Base-by-base conservation (phyloP, 1,139 yeast genomes). In the Torulaspora pretoriensis region DNA sequence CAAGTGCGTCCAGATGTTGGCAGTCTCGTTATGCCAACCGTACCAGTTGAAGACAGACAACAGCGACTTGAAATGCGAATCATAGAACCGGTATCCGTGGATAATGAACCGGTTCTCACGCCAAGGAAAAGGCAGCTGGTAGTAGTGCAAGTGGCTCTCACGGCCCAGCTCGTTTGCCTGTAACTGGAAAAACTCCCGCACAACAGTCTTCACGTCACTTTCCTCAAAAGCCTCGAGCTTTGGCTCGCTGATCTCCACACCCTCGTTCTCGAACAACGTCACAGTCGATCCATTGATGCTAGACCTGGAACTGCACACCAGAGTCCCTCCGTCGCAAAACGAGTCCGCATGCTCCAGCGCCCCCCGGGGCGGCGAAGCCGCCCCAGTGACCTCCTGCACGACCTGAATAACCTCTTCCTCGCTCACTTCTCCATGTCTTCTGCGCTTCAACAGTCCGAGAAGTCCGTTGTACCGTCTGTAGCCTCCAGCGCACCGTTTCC, bases 1-100 rank as follows among this genome's bases (percentile, higher is more conserved):
- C 27, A 88, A 60, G 68, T 92, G 98, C 0, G 96, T 77, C 98
- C 98, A 92, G 47, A 92, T 89, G 67, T 92, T 92, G 65, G 87
- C 77, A 1, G 96, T 77, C 64, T 92, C 98, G 62, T 92, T 92
- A 67, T 92, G 97, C 68, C 84, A 61, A 52, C 77, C 65, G 45
- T 62, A 62, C 59, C 57, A 56, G 45, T 62, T 57, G 32, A 57
- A 27, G 2, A 62, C 48, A 5, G 66, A 61, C 26, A 61, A 45
- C 44, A 61, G 30, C 59, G 94, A 85, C 47, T 75, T 73, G 3
- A 60, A 44, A 61, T 85, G 92, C 39, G 77, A 75, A 50, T 78
- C 71, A 46, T 85, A 81, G 67, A 92, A 92, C 51, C 97, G 70
- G 68, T 92, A 92, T 1, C 97, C 97, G 43, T 80, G 69, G 28